These are phyloP conservation scores for Aspergillus aculeatus DNA, from an alignment of 2,329 filamentous ascomycete genomes.

Conservation along the genomic window DNA sequence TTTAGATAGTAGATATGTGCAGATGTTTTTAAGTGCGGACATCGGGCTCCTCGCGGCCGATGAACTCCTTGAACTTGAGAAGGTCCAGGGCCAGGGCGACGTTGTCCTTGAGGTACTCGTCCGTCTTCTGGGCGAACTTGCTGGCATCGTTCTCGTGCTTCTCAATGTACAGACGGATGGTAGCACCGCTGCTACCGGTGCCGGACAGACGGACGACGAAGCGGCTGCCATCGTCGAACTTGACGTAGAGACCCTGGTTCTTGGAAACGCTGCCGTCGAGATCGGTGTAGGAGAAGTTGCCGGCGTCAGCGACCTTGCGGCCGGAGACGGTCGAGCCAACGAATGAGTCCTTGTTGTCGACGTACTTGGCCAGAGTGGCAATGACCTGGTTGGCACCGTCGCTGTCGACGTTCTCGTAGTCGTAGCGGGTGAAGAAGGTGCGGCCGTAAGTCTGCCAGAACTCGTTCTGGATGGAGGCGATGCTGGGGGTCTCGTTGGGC, in stretches of 20 bases:
- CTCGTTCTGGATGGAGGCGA: conserved; percentile 92
- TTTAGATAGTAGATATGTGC: not conserved
- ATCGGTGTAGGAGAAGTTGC: conserved; percentile 97
- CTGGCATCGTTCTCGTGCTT: conserved; percentile 82
- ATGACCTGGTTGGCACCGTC: conserved; percentile 90
- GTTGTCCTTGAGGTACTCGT: conserved; percentile 90
- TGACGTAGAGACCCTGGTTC: conserved; percentile 93
- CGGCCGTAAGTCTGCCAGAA: conserved; percentile 97
- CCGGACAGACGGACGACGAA: conserved; percentile 94
- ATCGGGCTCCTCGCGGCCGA: conserved; percentile 89
- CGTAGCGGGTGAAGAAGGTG: conserved; percentile 98
- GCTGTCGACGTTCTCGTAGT: conserved; percentile 93
- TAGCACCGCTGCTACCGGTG: conserved; percentile 91
- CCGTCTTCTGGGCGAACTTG: conserved; percentile 77
- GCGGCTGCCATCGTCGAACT: conserved; percentile 90
- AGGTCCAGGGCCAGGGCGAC: conserved; percentile 81
- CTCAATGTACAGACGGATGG: conserved; percentile 95
- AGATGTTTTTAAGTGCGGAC: conserved; percentile 75
- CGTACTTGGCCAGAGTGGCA: conserved; percentile 73
- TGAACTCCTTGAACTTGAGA: conserved; percentile 89
- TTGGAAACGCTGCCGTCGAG: conserved; percentile 94
- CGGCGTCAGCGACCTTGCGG: conserved; percentile 82
- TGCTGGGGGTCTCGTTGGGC: conserved; percentile 78
- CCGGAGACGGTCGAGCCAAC: conserved; percentile 78
- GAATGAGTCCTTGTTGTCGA: conserved; percentile 71